Base-by-base conservation (phyloP, 1,284 basidiomycete genomes). In the Pascua guehoae region DNA sequence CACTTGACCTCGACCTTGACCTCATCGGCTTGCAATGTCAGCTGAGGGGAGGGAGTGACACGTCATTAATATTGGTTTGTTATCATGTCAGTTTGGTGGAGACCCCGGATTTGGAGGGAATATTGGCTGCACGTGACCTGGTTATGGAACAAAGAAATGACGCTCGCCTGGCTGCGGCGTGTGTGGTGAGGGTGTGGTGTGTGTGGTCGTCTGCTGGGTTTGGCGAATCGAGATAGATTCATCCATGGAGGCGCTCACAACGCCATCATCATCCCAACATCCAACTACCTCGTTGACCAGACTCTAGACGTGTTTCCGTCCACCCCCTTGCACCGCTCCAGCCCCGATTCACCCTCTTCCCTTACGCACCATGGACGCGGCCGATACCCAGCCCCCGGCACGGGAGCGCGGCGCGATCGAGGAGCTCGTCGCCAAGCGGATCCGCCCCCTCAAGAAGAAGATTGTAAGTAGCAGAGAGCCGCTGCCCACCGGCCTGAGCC, bases 381-480 rank as follows among this genome's bases (percentile, higher is more conserved):
- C n/a, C n/a, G 47, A 15, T 32, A 32, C 24, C 24, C 24, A 32
- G 24, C 24, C 24, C n/a, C 41, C 24, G 41, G 14, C 49, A 18
- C 43, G 44, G 40, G 67, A 65, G 57, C 67, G 67, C 49, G 73
- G 87, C 63, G 85, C 87, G 11, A 81, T 88, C 54, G 84, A 87
- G 52, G 89, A 92, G 48, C 81, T 91, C 62, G 77, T 92, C 56
- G 81, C 82, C 66, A 91, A 90, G 78, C 82, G 89, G 47, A 76
- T 89, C 66, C 88, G 88, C 64, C 80, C 82, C 42, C 81, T 88
- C 38, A 82, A 81, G 58, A 92, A 92, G 80, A 93, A 92, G 79
- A 88, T 91, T 61, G 91, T 89, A n/a, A n/a, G n/a, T n/a, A n/a
- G n/a, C n/a, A n/a, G n/a, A n/a, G 71, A 67, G 87, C 83, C 32